These are phyloP conservation scores for Cystobasidium slooffiae DNA, from an alignment of 1,284 basidiomycete genomes.

Conservation along the genomic window DNA sequence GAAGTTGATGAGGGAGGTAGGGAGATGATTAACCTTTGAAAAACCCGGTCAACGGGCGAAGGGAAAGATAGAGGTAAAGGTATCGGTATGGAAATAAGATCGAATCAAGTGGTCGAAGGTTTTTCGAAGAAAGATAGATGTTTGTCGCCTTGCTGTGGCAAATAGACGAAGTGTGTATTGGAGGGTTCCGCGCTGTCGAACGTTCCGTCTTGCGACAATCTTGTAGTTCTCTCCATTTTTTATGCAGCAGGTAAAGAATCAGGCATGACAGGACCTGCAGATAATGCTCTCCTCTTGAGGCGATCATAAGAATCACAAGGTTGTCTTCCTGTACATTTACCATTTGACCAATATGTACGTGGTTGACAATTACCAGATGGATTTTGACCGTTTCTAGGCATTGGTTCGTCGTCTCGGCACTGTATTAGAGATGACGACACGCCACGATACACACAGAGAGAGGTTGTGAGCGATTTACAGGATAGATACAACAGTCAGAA, in stretches of 20 bases:
- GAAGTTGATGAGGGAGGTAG: neutral
- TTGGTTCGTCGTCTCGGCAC: constrained; percentile 27
- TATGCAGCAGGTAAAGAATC: neutral
- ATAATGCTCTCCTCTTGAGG: constrained; percentile 9
- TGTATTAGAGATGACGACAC: neutral
- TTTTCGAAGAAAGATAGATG: neutral
- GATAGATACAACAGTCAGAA: neutral
- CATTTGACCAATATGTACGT: constrained; percentile 33
- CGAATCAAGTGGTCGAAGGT: neutral
- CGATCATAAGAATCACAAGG: constrained; percentile 19
- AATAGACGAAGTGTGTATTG: neutral
- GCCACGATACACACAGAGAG: neutral
- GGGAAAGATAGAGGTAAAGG: neutral
- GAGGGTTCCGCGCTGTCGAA: neutral
- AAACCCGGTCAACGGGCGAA: neutral
- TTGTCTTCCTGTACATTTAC: constrained; percentile 24
- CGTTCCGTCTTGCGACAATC: neutral
- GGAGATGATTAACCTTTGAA: neutral
- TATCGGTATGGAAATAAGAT: too few species aligned
- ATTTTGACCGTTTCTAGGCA: constrained; percentile 27
- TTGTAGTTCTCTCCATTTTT: neutral
- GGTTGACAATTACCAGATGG: constrained; percentile 25
- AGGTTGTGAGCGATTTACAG: neutral
- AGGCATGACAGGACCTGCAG: neutral
- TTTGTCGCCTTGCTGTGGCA: neutral